A percentile compares a stretch with the other conserved stretches of the same genome.
Evolutionary conservation across 352 stramenopile species (phyloP).

Genomic region (Phytophthora fragariae): DNA sequence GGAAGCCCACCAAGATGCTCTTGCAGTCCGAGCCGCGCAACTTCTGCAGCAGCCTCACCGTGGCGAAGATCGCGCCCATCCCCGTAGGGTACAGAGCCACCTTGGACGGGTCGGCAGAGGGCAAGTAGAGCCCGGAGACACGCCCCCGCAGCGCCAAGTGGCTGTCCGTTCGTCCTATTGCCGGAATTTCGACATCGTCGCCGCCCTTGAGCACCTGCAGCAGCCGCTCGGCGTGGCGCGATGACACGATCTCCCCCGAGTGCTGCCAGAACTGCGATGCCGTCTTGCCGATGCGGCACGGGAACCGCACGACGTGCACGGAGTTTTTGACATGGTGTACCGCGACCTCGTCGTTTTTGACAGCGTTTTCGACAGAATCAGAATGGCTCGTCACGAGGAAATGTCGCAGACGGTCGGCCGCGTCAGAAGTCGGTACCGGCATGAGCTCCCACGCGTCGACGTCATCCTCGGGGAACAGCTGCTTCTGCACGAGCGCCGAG

Average conservation of each 20-base stretch:
- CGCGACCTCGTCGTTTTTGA: conserved; percentile 39
- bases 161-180: conserved; percentile 14
- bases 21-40: conserved; percentile 50
- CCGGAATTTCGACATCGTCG: conserved; percentile 1
- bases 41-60: conserved; percentile 73
- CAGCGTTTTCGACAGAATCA: conserved; percentile 18
- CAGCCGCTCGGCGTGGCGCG: conserved; percentile 77
- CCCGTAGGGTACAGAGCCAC: conserved; percentile 90
- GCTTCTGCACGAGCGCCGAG: conserved; percentile 37
- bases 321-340: conserved; percentile 55
- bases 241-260: conserved; percentile 92
- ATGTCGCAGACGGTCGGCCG: conserved; percentile 61
- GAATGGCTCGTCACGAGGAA: conserved; percentile 67
- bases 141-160: conserved; percentile 59
- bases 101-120: conserved; percentile 5
- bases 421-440: conserved; percentile 58
- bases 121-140: conserved; percentile 65
- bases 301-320: conserved; percentile 82
- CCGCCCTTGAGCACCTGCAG: conserved; percentile 56
- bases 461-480: conserved; percentile 31
- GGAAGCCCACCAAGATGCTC: conserved; percentile 93
- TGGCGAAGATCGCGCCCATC: conserved; percentile 90
- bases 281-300: conserved; percentile 43
- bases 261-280: conserved; percentile 95
- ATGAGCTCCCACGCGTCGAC: conserved; percentile 45